Evolutionary conservation across 257 asterid genomes (phyloP).

Genomic region (Thymus mandschuricus): DNA sequence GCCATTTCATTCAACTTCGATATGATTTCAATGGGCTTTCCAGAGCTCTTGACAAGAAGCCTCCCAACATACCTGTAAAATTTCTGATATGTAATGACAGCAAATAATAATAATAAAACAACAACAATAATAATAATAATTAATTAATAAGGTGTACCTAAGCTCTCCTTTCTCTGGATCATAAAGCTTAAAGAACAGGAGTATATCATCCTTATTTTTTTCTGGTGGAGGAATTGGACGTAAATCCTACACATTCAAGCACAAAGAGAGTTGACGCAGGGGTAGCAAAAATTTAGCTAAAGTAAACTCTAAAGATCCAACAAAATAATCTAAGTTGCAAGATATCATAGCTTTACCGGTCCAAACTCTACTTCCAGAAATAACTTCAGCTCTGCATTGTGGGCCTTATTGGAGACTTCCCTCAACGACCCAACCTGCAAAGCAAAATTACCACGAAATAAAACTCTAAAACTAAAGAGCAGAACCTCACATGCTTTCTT

Average conservation of each 20-base stretch:
- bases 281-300: constrained; percentile 8
- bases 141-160: constrained; percentile 46
- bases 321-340: constrained; percentile 18
- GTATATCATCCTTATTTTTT: constrained; percentile 77
- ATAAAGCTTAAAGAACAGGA: constrained; percentile 87
- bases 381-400: constrained; percentile 84
- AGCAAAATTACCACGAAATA: constrained; percentile 13
- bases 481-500: background rate
- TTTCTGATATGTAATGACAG: constrained; percentile 16
- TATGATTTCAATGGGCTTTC: constrained; percentile 76
- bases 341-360: constrained; percentile 48
- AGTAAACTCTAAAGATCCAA: constrained; percentile 10
- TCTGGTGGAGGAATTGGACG: constrained; percentile 73
- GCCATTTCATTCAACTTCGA: constrained; percentile 80
- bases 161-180: constrained; percentile 94
- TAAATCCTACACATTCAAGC: constrained; percentile 54
- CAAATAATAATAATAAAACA: background rate
- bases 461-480: constrained; percentile 3
- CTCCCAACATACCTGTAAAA: constrained; percentile 81
- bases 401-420: constrained; percentile 77
- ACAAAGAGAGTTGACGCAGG: constrained; percentile 23
- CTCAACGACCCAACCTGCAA: constrained; percentile 90
- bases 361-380: constrained; percentile 84
- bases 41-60: constrained; percentile 71
- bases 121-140: background rate